phyloP scores from a whole-genome alignment of 371 early-diverging fungal genomes.

The Gilbertella persicaria region DNA sequence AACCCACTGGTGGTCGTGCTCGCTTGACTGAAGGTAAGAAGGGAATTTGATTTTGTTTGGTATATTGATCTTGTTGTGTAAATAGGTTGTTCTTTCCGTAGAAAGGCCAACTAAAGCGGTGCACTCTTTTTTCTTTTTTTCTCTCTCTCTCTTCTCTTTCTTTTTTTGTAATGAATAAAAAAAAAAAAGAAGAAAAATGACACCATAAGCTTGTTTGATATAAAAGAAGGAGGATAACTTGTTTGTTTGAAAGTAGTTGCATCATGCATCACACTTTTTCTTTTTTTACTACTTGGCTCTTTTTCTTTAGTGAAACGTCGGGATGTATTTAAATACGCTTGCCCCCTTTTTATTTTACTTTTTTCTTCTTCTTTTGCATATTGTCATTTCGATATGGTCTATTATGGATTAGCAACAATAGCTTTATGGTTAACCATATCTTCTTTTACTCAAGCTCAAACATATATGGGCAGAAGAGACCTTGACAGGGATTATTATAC shows the following conservation, averaged over 20 bases:
- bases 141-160: too few species aligned
- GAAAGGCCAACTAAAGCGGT: slow-evolving; percentile 22
- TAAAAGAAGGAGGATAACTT: too few species aligned
- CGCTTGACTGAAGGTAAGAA: slow-evolving; percentile 84
- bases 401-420: slow-evolving; percentile 1
- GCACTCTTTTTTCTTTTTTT: too few species aligned
- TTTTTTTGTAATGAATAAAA: too few species aligned
- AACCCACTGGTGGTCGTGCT: slow-evolving; percentile 99
- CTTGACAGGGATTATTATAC: slow-evolving; percentile 51
- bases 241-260: too few species aligned
- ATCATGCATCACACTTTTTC: too few species aligned
- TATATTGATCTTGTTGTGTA: background rate
- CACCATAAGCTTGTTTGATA: too few species aligned
- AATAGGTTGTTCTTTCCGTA: slow-evolving; percentile 16
- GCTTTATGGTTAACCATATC: background rate
- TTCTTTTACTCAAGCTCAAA: slow-evolving; percentile 2
- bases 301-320: too few species aligned
- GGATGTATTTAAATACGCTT: background rate
- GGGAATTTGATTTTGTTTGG: background rate
- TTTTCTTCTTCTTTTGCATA: background rate
- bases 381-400: background rate
- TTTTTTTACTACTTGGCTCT: too few species aligned
- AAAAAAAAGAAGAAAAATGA: too few species aligned
- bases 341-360: background rate
- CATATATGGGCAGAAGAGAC: slow-evolving; percentile 26